Base-by-base conservation (phyloP, 2,329 filamentous ascomycete genomes). In the Xylariaceae sp. region DNA sequence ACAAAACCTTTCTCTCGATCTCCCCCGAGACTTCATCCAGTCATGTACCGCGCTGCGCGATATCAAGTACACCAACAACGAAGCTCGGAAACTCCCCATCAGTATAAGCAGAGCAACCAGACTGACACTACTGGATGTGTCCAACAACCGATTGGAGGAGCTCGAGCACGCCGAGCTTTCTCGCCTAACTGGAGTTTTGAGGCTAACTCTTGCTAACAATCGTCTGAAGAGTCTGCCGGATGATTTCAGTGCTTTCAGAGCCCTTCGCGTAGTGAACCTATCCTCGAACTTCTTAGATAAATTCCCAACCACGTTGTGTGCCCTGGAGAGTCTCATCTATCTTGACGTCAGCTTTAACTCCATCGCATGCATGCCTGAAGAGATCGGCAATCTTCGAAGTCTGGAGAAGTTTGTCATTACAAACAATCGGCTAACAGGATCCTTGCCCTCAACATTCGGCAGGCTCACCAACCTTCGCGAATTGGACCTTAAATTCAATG, bases 291-390 rank as follows among this genome's bases (percentile, higher is more conserved):
- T 90, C 62, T 81, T 99, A 57, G 87, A 88, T 58, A 84, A 84
- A 47, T 96, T 99, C 64, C 94, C 94, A 0, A 80, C 87, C 18
- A 95, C 96, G 68, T 79, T 99, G 18, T 93, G 91, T 73, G 82
- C 90, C 23, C 77, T 99, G 17, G 85, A 85, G 65, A 92, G 88
- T 49, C 77, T 99, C 51, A 89, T 96, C 10, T 93, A 99, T 71
- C 83, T 99, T 47, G 94, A 99, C 69, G 85, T 99, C 71, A 97
- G 93, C 72, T 99, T 99, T 82, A 99, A 99, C 72, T 84, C 87
- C 47, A 96, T 99, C 63, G 83, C 84, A 9, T 83, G 79, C 56
- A 77, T 99, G 6, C 92, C 92, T 0, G 86, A 88, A 11, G 78
- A 87, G 63, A 89, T 99, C 65, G 90, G 92, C 5, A 85, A 86